Evolutionary conservation across 106 monocot species (phyloP), one percentile per base, ranked within the genome.

Genomic region (Narthecium ossifragum): DNA sequence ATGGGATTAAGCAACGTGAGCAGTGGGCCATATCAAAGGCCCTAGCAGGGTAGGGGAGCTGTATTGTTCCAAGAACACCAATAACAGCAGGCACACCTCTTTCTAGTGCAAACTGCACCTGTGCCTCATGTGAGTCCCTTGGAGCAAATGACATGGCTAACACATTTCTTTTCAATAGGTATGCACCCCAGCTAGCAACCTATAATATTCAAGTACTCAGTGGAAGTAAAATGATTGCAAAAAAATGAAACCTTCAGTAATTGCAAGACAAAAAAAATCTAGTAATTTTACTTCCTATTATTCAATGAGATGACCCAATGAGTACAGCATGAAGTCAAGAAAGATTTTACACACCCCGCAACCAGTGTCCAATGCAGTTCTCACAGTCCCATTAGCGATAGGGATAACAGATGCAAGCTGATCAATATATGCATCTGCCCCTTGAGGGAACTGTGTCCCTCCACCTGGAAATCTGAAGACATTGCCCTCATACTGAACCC

Each of bases 131-230:
- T 14, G 63, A 63, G 34, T 63, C 63, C 50, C 63, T 33, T 17
- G 63, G 63, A 31, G 63, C 63, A 63, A 63, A 63, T 34, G 63
- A 63, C 63, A 63, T 63, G 11, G 63, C 63, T 20, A 63, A 23
- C 51, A 63, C 63, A 63, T 63, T 63, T 25, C 21, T 63, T 34
- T 63, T 63, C 34, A 63, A 34, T 30, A 63, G 50, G 50, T 63
- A 63, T 32, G 63, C 63, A 22, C 63, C 63, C 63, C 48, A 63
- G 50, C 63, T 63, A 12, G 63, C 63, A 63, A 63, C 63, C 63
- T 63, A 17, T 5, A 46, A 26, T 4, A 34, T 12, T 23, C 22
- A 34, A 5, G 31, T 25, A 28, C 6, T 26, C 25, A 34, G 51
- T 14, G 5, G 48, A 26, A 43, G 43, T 17, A 43, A 43, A 43